phyloP scores from a whole-genome alignment of 306 rosid species.

The Fagus sylvatica region DNA sequence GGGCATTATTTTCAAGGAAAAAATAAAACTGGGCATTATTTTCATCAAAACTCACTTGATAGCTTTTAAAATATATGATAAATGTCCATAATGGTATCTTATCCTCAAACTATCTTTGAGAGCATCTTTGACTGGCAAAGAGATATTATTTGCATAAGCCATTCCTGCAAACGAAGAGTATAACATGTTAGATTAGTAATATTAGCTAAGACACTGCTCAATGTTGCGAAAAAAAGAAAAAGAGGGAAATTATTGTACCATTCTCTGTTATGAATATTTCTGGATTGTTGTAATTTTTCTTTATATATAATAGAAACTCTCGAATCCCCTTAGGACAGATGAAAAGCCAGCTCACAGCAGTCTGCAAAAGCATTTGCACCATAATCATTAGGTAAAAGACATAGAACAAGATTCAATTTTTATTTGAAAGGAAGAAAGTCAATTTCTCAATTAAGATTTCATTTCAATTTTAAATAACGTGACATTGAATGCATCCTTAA shows the following conservation, averaged over 20 bases:
- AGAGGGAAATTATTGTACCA: slow-evolving; percentile 28
- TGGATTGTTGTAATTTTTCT: slow-evolving; percentile 40
- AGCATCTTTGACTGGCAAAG: slow-evolving; percentile 33
- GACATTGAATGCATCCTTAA: no score
- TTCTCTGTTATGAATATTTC: slow-evolving; percentile 53
- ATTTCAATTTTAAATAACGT: no score
- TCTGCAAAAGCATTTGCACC: slow-evolving; percentile 31
- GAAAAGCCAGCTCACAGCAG: slow-evolving; percentile 48
- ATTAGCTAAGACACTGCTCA: neutral
- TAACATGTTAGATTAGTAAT: neutral
- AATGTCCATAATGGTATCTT: slow-evolving; percentile 47
- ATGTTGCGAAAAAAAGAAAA: neutral
- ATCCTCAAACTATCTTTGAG: slow-evolving; percentile 46
- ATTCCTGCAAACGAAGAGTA: slow-evolving; percentile 33
- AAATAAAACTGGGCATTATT: no score
- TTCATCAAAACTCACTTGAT: slow-evolving; percentile 43
- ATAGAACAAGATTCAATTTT: no score
- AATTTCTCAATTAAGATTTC: no score
- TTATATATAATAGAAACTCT: slow-evolving; percentile 30
- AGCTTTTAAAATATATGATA: slow-evolving; percentile 37
- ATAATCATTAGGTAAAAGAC: neutral
- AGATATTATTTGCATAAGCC: slow-evolving; percentile 42
- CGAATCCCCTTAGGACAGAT: slow-evolving; percentile 52
- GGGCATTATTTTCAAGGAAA: no score
- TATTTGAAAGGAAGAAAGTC: no score